Percentiles rank a stretch among this genome's conserved stretches.
Conservation (phyloP, 1,284 basidiomycete species). For the Fistulinella cinereoalba region DNA sequence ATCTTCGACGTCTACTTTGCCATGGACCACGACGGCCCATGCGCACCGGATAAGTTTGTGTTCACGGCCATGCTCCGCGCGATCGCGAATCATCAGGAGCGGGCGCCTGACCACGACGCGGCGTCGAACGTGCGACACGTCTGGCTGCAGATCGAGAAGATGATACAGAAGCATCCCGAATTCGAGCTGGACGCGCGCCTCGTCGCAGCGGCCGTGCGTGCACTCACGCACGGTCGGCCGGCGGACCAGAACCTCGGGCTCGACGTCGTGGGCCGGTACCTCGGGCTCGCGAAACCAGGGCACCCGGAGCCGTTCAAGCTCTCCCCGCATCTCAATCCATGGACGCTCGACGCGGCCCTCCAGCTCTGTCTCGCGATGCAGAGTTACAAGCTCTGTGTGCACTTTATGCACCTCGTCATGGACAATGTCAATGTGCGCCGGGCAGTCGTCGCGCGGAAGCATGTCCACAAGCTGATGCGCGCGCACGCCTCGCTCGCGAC, state of each 20-base stretch:
- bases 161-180: conserved; percentile 41
- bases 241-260: conserved; percentile 62
- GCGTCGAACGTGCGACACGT: conserved; percentile 61
- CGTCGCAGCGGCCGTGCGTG: conserved; percentile 48
- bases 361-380: conserved; percentile 50
- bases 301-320: conserved; percentile 38
- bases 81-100: conserved; percentile 36
- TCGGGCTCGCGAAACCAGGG: conserved; percentile 52
- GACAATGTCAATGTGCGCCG: conserved; percentile 29
- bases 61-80: conserved; percentile 63
- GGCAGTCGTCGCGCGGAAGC: conserved; percentile 47
- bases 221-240: conserved; percentile 51
- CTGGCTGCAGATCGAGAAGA: conserved; percentile 61
- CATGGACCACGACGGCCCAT: conserved; percentile 54
- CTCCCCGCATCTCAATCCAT: conserved; percentile 41
- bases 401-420: conserved; percentile 59
- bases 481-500: conserved; percentile 48
- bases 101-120: conserved; percentile 15
- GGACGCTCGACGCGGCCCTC: conserved; percentile 53
- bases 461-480: conserved; percentile 57
- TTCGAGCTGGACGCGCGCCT: conserved; percentile 52
- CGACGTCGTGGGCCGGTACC: conserved; percentile 58
- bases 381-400: conserved; percentile 45
- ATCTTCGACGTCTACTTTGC: conserved; percentile 72
- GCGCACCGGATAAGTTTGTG: conserved; percentile 53